Evolutionary conservation across 2,329 filamentous ascomycete genomes (phyloP), one percentile per base, ranked within the genome.

Genomic region (Penicillium vulpinum): DNA sequence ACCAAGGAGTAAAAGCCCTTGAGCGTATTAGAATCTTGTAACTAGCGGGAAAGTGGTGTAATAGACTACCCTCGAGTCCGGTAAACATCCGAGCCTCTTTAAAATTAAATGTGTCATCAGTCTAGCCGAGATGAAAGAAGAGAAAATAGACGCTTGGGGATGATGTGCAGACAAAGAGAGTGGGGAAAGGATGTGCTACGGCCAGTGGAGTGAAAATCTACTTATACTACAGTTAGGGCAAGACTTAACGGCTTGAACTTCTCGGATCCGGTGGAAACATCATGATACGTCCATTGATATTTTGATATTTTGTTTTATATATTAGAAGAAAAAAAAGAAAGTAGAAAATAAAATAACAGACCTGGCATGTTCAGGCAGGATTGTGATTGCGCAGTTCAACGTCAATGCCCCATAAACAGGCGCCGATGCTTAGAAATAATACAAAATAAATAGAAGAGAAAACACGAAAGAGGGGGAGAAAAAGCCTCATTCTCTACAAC

Each of bases 11-110:
- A 60, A 61, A n/a, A n/a, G n/a, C n/a, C n/a, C n/a, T n/a, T n/a
- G n/a, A 62, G 63, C 66, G 52, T 68, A 70, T 69, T 63, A 70
- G 63, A 53, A 67, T 63, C 69, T 71, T 67, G 68, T 71, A 66
- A 72, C 66, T 72, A 72, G 70, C 67, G 69, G 68, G 62, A 71
- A 68, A 63, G 66, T 68, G 64, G 71, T 73, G 71, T 73, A 73
- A 74, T 73, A 69, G n/a, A n/a, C n/a, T n/a, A n/a, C n/a, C n/a
- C 62, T 64, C 63, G 67, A 68, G 54, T 43, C 59, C 50, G 56
- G 57, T 59, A 61, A 59, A 64, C 51, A 63, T 56, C 61, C 62
- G 61, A 66, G 56, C 57, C 56, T 64, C 58, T 33, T 56, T 59
- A 44, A 56, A 59, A 61, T 59, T 60, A 55, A 60, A 58, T 57